These are phyloP conservation scores for Dactylellina sp. DNA, from an alignment of 2,329 filamentous ascomycete genomes.

Conservation along the genomic window DNA sequence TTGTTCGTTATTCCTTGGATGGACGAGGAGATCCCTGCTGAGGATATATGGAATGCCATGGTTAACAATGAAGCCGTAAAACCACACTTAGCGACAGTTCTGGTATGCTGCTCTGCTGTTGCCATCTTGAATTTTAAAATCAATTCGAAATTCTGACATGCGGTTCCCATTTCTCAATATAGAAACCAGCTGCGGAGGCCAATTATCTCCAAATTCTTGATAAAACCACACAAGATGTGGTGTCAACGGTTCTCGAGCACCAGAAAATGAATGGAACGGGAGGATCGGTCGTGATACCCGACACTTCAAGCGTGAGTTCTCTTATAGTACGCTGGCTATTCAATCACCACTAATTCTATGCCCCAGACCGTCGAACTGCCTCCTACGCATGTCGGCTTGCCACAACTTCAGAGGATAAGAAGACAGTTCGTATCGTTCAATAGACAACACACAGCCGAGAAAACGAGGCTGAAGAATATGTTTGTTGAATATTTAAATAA, in stretches of 20 bases:
- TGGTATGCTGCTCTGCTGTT: constrained; percentile 62
- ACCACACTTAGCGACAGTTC: constrained; percentile 80
- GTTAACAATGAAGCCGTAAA: constrained; percentile 72
- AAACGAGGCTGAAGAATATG: constrained; percentile 71
- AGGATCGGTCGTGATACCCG: constrained; percentile 38
- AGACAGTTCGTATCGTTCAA: constrained; percentile 83
- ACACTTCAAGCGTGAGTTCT: constrained; percentile 38
- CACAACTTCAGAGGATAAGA: constrained; percentile 80
- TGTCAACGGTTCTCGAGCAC: constrained; percentile 74
- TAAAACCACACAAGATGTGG: constrained; percentile 79
- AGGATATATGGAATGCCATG: constrained; percentile 79
- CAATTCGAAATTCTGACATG: background rate
- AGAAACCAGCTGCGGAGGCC: constrained; percentile 72
- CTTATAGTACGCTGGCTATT: background rate
- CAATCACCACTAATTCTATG: constrained; percentile 59
- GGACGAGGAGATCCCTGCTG: constrained; percentile 72
- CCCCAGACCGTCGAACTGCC: constrained; percentile 74
- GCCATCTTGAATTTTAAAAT: constrained; percentile 12
- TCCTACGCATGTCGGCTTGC: constrained; percentile 73
- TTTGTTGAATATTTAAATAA: constrained; percentile 77
- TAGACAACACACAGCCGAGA: constrained; percentile 73
- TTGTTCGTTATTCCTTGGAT: constrained; percentile 83
- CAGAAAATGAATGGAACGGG: constrained; percentile 57
- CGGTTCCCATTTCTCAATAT: background rate
- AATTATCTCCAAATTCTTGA: constrained; percentile 86